phyloP scores from a whole-genome alignment of 441 rosid genomes.

The Omphalea diandra region DNA sequence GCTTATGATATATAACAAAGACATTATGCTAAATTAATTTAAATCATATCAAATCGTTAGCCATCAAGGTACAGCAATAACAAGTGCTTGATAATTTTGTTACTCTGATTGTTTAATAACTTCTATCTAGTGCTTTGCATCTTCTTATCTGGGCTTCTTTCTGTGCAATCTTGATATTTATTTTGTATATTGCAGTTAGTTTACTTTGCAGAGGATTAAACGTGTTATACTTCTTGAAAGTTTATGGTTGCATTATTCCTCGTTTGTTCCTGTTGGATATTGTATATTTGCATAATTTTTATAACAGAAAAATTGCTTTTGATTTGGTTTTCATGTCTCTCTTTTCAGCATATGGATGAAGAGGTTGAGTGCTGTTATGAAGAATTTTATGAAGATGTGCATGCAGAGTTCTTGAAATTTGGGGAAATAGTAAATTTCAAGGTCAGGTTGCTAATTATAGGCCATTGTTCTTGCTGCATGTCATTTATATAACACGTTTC shows the following conservation, averaged over 20 bases:
- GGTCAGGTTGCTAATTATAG: slow-evolving; percentile 65
- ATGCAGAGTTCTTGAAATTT: slow-evolving; percentile 90
- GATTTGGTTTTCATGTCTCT: slow-evolving; percentile 25
- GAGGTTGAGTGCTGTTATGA: slow-evolving; percentile 80
- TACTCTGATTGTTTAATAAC: neutral
- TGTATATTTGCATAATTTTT: neutral
- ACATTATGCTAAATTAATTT: neutral
- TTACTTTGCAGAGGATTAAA: neutral
- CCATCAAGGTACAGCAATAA: neutral
- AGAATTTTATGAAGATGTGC: slow-evolving; percentile 98
- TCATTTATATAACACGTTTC: neutral
- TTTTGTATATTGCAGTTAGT: neutral
- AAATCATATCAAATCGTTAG: neutral
- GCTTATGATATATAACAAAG: neutral
- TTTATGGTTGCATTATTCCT: neutral
- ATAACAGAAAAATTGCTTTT: slow-evolving; percentile 10
- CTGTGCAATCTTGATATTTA: neutral
- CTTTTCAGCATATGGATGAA: slow-evolving; percentile 82
- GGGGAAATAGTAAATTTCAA: slow-evolving; percentile 95
- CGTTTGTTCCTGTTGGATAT: neutral
- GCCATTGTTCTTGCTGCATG: slow-evolving; percentile 15
- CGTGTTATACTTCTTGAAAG: neutral
- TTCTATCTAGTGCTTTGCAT: neutral
- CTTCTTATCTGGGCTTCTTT: neutral
- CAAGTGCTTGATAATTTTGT: neutral